Conservation (phyloP, 2,329 filamentous ascomycete species). For the Trichoderma sp. region DNA sequence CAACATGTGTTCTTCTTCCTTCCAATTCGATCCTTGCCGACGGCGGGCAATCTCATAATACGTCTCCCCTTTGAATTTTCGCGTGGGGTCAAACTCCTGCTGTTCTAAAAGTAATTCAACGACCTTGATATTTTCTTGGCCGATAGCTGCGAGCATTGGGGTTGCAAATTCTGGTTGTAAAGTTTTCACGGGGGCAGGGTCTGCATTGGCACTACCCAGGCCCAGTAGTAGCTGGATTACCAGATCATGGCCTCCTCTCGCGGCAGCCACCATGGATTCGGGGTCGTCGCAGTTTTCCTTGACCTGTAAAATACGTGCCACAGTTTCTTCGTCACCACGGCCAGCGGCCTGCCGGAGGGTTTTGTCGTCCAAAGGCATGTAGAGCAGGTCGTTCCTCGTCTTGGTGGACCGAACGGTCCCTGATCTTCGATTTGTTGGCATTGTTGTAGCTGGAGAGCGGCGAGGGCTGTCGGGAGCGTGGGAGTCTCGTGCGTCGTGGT, state of each 20-base stretch:
- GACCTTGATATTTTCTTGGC: constrained; percentile 81
- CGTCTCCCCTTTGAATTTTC: constrained; percentile 70
- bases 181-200: constrained; percentile 64
- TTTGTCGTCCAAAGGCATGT: constrained; percentile 62
- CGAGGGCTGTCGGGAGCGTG: constrained; percentile 59
- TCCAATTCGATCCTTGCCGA: constrained; percentile 82
- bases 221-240: constrained; percentile 77
- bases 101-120: constrained; percentile 77
- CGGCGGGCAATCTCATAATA: constrained; percentile 87
- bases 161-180: constrained; percentile 73
- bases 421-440: constrained; percentile 46
- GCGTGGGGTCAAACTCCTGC: constrained; percentile 76
- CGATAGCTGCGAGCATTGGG: constrained; percentile 91
- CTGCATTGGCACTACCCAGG: constrained; percentile 62
- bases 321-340: constrained; percentile 60
- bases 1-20: constrained; percentile 78
- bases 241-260: constrained; percentile 85
- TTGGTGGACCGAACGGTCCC: constrained; percentile 61
- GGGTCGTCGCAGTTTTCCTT: constrained; percentile 67
- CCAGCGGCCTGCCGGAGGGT: constrained; percentile 60
- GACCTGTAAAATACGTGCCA: constrained; percentile 60
- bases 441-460: constrained; percentile 49
- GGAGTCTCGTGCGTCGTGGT: constrained; percentile 49
- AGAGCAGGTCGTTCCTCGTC: constrained; percentile 62
- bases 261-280: constrained; percentile 85